Conservation (phyloP, 225 moss, liverwort and hornwort species). For the Antitrichia curtipendula region DNA sequence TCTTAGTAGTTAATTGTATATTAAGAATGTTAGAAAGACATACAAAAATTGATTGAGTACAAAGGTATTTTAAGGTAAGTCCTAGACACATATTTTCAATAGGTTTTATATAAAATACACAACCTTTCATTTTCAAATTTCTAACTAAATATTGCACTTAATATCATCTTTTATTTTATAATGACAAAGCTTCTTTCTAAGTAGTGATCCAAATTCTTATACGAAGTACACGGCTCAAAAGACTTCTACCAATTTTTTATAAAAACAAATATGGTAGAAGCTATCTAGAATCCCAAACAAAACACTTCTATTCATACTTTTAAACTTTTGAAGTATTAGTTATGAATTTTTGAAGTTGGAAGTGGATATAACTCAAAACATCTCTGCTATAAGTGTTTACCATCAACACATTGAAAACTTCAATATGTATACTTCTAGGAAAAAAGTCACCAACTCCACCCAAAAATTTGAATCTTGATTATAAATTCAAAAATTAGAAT, state of each 20-base stretch:
- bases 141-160: too few species aligned
- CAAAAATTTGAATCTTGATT: background rate
- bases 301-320: background rate
- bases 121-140: too few species aligned
- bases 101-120: too few species aligned
- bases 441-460: background rate
- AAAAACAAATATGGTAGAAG: background rate
- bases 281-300: rapidly evolving
- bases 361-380: background rate
- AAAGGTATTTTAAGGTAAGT: too few species aligned
- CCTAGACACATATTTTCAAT: background rate
- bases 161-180: background rate
- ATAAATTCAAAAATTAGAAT: background rate
- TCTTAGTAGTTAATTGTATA: too few species aligned
- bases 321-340: background rate
- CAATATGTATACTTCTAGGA: background rate
- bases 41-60: too few species aligned
- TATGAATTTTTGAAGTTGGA: background rate
- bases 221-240: too few species aligned
- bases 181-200: background rate
- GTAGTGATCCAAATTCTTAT: too few species aligned
- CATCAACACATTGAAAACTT: background rate
- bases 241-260: too few species aligned
- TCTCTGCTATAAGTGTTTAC: background rate
- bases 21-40: too few species aligned